Base-by-base conservation (phyloP, 257 asterid species). In the Haberlea rhodopensis region DNA sequence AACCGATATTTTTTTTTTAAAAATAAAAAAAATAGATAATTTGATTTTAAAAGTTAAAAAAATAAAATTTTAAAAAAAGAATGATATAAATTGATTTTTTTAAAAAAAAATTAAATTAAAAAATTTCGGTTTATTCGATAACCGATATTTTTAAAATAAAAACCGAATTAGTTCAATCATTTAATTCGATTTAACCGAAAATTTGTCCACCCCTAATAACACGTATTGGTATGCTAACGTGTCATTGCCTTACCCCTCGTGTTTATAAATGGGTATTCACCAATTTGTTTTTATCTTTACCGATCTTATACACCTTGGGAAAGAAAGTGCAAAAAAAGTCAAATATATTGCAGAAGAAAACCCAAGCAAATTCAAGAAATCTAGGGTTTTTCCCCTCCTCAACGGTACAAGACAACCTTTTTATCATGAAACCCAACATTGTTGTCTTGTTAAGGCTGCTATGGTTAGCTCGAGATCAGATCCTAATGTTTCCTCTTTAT, bases 381-480 rank as follows among this genome's bases (percentile, higher is more conserved):
- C 70, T 76, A 78, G 79, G 79, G 76, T 63, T 73, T 73, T 73
- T 20, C 19, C 22, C 37, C 32, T n/a, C 19, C 25, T 13, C 31
- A 32, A 53, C 2, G 28, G 37, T n/a, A 11, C 19, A 56, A 61
- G 21, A 16, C 6, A 54, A 18, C 19, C 31, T 56, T 49, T 40
- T 49, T 31, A 59, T 32, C 31, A 20, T 32, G 5, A 57, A 66
- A 57, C 3, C 37, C 51, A 53, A 58, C 11, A 32, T 23, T 24
- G 4, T 2, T 70, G 76, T 70, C 70, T 61, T 28, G 62, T 54
- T 65, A 52, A 65, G 58, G 67, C 56, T 69, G 69, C 54, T 56
- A 63, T 40, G 53, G 26, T 20, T 43, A 43, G 2, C 57, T 57
- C 26, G 43, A 71, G 69, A 65, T 65, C 76, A 49, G 79, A 75